Base-by-base conservation (phyloP, 2,329 filamentous ascomycete species). In the Peltaster fructicola region DNA sequence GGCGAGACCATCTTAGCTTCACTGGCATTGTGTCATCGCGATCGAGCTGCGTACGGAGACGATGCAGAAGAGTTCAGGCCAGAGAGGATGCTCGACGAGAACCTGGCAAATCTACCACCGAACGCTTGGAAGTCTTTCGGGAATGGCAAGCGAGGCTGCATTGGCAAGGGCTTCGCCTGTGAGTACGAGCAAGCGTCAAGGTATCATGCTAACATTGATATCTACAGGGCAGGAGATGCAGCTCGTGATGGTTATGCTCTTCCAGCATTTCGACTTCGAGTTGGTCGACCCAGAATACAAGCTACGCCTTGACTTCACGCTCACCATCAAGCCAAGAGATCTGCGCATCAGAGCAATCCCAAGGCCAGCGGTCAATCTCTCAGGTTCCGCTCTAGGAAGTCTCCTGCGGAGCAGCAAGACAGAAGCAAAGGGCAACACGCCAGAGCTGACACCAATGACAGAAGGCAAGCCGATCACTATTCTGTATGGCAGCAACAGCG, bases 161-260 rank as follows among this genome's bases (percentile, higher is more conserved):
- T 82, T 31, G 77, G 77, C 4, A 56, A 74, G 1, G 60, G 67
- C 0, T 82, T 82, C 18, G 40, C n/a, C n/a, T n/a, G n/a, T n/a
- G n/a, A n/a, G n/a, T n/a, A n/a, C n/a, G n/a, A n/a, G n/a, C n/a
- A n/a, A n/a, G n/a, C n/a, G n/a, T n/a, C n/a, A n/a, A n/a, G n/a
- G n/a, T n/a, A n/a, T n/a, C n/a, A n/a, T n/a, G n/a, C n/a, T n/a
- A n/a, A 74, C n/a, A n/a, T n/a, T n/a, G n/a, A n/a, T n/a, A n/a
- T n/a, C n/a, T n/a, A n/a, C 76, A 1, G 76, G 71, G 70, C 76
- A 84, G 41, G 77, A 84, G 48, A 59, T 64, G 2, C 43, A 74
- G 4, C 50, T 79, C 1, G 60, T 63, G 6, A 54, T 70, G 36
- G 66, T 69, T 0, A 59, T 75, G 37, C 43, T 79, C 8, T 54